Evolutionary conservation across 371 early-diverging fungal species (phyloP), one percentile per base, ranked within the genome.

Genomic region (Blyttiomyces sp.): DNA sequence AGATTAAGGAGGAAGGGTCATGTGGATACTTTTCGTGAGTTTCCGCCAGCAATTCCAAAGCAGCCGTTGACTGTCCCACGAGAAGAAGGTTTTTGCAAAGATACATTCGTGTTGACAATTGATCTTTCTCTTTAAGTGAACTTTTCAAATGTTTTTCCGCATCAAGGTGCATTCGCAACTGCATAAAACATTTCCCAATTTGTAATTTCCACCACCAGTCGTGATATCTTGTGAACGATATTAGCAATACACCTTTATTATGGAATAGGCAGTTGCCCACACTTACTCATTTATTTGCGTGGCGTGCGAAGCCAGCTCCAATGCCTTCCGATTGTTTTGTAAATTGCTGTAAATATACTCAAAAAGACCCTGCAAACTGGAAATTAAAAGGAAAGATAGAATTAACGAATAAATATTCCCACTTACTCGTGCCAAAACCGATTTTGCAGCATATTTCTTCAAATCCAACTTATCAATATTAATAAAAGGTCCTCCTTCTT

Each of bases 191-290:
- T 54, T 49, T 53, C 16, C 56, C 60, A 11, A 69, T 36, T 36
- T 69, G 69, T 9, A 56, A 49, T 39, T 59, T 69, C 69, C 69
- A 69, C 69, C 69, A 69, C 64, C 69, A 64, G 26, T 64, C 61
- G 24, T 59, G 59, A 49, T 58, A 34, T 23, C 63, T 68, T 28
- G 31, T 5, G 6, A 54, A 53, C 24, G n/a, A n/a, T 17, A n/a
- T 60, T 28, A 21, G 2, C 19, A 24, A 0, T 16, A 23, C 21
- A 19, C 30, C n/a, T 7, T 0, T 7, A 35, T 19, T 28, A 9
- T 5, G 9, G 6, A 44, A 56, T 43, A 31, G 13, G 3, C 30
- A 56, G 13, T 16, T 5, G 6, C 1, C 36, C n/a, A 19, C 23
- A 23, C 34, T 4, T 43, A 69, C 64, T 49, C 50, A 11, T n/a